Evolutionary conservation across 495 filamentous ascomycete species (phyloP), one percentile per base, ranked within the genome.

Genomic region (Ascodesmis nigricans): DNA sequence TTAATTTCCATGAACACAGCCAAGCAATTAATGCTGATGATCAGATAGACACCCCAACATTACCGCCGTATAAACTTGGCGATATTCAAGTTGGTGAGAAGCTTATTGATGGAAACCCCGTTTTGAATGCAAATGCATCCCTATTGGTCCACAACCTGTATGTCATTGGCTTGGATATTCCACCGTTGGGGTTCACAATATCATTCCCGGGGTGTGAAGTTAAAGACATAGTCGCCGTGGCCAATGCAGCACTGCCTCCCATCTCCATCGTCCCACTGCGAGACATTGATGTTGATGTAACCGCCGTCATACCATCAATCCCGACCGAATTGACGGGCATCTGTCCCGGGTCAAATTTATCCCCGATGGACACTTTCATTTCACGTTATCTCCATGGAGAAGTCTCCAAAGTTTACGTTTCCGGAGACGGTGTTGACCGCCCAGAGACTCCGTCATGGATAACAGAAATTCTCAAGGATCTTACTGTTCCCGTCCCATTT

Each of bases 351-450:
- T 69, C 69, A 5, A 56, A 70, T 11, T 69, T 65, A 8, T 93
- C 87, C 0, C 84, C 87, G 1, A 60, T 97, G 34, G 87, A 97
- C 47, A 57, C 66, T n/a, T 58, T 97, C 11, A 62, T 97, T 18
- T 69, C 66, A 10, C 68, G 67, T 36, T 97, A 87, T 52, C 69
- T 93, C 32, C 66, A 78, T 39, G 82, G 82, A 25, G 57, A 73
- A 17, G 59, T 72, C 21, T 77, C 72, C 2, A 82, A 68, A 0
- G 61, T 95, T 4, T 84, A 76, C 50, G 69, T 93, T 22, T 75
- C 67, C 23, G 39, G 39, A 6, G 33, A 23, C 25, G 33, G 27
- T n/a, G 11, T 13, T 10, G 3, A 27, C 11, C 18, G 16, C 10
- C 9, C n/a, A 3, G 61, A 66, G 11, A 75, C 76, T 0, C 84